These are phyloP conservation scores for Rhodofomes roseus DNA, from an alignment of 1,284 basidiomycete genomes.

Conservation along the genomic window DNA sequence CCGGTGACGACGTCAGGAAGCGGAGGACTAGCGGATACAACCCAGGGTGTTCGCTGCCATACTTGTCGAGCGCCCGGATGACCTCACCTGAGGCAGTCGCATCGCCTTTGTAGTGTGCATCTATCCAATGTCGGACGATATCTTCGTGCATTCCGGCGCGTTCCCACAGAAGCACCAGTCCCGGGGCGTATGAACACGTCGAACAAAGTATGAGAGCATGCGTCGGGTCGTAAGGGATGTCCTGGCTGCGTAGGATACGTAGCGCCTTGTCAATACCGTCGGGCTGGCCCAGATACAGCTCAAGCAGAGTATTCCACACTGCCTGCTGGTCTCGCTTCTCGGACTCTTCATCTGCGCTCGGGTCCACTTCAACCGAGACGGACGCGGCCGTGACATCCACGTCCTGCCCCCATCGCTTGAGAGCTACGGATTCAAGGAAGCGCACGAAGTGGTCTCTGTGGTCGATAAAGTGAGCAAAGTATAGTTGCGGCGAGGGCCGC, in stretches of 20 bases:
- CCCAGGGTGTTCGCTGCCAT: constrained; percentile 69
- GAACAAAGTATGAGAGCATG: constrained; percentile 95
- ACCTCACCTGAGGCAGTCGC: constrained; percentile 62
- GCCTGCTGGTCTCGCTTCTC: constrained; percentile 77
- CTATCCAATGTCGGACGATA: constrained; percentile 90
- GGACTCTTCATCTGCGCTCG: constrained; percentile 42
- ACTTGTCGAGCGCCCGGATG: constrained; percentile 66
- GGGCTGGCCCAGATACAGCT: constrained; percentile 75
- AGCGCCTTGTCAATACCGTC: constrained; percentile 60
- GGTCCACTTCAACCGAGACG: constrained; percentile 20
- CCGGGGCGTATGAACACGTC: constrained; percentile 75
- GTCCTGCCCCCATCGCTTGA: constrained; percentile 77
- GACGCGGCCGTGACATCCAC: constrained; percentile 38
- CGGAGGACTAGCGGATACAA: constrained; percentile 89
- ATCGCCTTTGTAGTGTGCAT: constrained; percentile 46
- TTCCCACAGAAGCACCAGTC: constrained; percentile 90
- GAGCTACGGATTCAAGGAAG: constrained; percentile 88
- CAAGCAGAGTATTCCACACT: constrained; percentile 95
- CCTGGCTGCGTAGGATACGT: constrained; percentile 56
- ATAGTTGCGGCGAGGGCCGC: constrained; percentile 79
- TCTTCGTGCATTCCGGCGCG: constrained; percentile 95
- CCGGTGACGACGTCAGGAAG: constrained; percentile 81
- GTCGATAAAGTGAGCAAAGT: constrained; percentile 94
- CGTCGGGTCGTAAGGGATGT: constrained; percentile 82
- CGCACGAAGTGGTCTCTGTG: constrained; percentile 80